Evolutionary conservation across 768 basidiomycete species (phyloP).

Genomic region (Tricholoma terreum): DNA sequence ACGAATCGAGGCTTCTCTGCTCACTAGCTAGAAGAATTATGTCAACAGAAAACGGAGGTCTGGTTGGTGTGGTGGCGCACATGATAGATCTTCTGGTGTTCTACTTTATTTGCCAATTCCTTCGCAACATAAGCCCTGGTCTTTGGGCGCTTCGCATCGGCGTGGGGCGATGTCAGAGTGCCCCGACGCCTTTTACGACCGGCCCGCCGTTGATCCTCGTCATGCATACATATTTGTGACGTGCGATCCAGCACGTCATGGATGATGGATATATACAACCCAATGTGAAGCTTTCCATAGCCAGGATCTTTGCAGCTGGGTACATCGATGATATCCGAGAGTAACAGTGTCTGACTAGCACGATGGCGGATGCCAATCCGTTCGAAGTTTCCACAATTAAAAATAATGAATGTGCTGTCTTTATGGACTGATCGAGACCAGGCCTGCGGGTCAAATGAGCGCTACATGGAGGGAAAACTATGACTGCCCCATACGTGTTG

Average conservation of each 20-base stretch:
- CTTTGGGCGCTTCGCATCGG: neutral
- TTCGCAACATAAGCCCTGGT: slow-evolving; percentile 4
- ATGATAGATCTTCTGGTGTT: neutral
- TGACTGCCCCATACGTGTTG: no score
- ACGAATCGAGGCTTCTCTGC: neutral
- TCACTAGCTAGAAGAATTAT: slow-evolving; percentile 3
- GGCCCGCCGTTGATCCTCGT: neutral
- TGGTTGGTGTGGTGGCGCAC: neutral
- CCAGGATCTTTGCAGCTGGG: slow-evolving; percentile 2
- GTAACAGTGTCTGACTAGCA: slow-evolving; percentile 9
- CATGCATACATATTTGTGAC: neutral
- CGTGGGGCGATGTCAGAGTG: neutral
- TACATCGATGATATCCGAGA: slow-evolving; percentile 10
- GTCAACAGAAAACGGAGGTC: neutral
- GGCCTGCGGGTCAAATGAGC: no score
- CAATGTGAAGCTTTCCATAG: slow-evolving; percentile 9
- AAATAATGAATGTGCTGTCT: slow-evolving; percentile 12
- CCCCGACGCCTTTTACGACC: neutral
- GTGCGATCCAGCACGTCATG: slow-evolving; percentile 7
- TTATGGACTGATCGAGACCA: no score
- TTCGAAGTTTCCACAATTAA: slow-evolving; percentile 14
- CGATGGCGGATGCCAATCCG: slow-evolving; percentile 13
- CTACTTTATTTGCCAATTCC: neutral
- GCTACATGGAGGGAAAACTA: no score
- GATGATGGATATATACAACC: slow-evolving; percentile 6